These are phyloP conservation scores for Lathyrus aphaca DNA, from an alignment of 306 rosid genomes.

Conservation along the genomic window DNA sequence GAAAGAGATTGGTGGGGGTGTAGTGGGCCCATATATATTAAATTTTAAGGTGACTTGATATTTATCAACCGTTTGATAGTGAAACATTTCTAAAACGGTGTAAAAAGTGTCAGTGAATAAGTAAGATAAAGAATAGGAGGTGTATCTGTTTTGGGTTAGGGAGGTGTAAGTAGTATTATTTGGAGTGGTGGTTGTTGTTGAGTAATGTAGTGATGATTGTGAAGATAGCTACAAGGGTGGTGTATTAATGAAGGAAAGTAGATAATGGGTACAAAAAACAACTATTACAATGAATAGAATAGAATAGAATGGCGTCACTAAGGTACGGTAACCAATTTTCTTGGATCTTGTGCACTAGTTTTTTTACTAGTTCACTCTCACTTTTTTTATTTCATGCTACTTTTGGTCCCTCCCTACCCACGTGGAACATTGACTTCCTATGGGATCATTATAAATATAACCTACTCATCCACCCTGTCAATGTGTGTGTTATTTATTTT, in stretches of 20 bases:
- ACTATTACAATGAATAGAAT: not conserved
- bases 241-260: slow-evolving; percentile 31
- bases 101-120: slow-evolving; percentile 37
- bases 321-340: slow-evolving; percentile 34
- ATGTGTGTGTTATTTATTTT: not conserved
- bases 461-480: slow-evolving; percentile 2
- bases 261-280: slow-evolving; percentile 25
- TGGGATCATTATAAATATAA: not conserved
- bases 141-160: slow-evolving; percentile 37
- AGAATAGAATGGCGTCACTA: slow-evolving; percentile 38
- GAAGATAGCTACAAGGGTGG: not conserved
- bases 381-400: slow-evolving; percentile 24
- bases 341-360: slow-evolving; percentile 47
- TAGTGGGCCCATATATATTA: not conserved
- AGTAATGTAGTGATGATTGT: not conserved
- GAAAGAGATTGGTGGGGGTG: slow-evolving; percentile 30
- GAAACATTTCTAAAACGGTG: slow-evolving; percentile 37
- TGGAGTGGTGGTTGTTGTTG: slow-evolving; percentile 25
- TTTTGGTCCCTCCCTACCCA: slow-evolving; percentile 36
- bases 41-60: slow-evolving; percentile 33
- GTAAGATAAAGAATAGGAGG: slow-evolving; percentile 33
- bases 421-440: slow-evolving; percentile 41
- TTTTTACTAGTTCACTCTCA: slow-evolving; percentile 5
- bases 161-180: not conserved
- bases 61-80: slow-evolving; percentile 30